phyloP scores from a whole-genome alignment of 192 early-diverging fungal genomes.

The Rhizophagus prolifer region DNA sequence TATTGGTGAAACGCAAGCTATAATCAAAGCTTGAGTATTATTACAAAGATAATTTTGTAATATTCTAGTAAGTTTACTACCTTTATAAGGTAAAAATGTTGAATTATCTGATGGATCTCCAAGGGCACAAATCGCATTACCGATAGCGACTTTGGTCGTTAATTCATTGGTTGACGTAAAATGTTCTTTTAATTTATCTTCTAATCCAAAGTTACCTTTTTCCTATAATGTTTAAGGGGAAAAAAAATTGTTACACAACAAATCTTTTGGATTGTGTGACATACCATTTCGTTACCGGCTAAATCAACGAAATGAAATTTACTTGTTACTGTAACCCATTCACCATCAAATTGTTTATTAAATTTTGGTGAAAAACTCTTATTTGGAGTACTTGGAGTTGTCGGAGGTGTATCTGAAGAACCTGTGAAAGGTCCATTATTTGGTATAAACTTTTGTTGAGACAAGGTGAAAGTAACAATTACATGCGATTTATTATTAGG shows the following conservation, averaged over 20 bases:
- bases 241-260: background rate
- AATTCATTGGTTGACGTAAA: slow-evolving; percentile 70
- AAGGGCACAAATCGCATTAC: slow-evolving; percentile 94
- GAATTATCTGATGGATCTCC: slow-evolving; percentile 65
- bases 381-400: background rate
- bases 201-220: slow-evolving; percentile 88
- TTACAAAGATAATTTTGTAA: slow-evolving; percentile 95
- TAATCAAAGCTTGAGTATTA: slow-evolving; percentile 88
- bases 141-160: slow-evolving; percentile 75
- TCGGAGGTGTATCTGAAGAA: slow-evolving; percentile 15
- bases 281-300: slow-evolving; percentile 87
- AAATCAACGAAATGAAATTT: slow-evolving; percentile 99
- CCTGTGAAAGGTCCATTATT: slow-evolving; percentile 34
- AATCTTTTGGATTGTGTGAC: background rate
- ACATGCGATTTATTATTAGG: slow-evolving; percentile 90
- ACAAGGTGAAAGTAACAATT: slow-evolving; percentile 88
- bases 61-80: slow-evolving; percentile 88
- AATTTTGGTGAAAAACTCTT: background rate
- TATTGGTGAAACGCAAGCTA: slow-evolving; percentile 90
- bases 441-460: slow-evolving; percentile 68
- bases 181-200: slow-evolving; percentile 90
- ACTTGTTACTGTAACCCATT: slow-evolving; percentile 66
- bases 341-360: slow-evolving; percentile 44
- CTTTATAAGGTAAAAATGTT: slow-evolving; percentile 85
- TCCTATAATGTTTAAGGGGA: slow-evolving; percentile 39